These are phyloP conservation scores for Ulota crispa DNA, from an alignment of 225 moss, liverwort and hornwort species.

Conservation along the genomic window DNA sequence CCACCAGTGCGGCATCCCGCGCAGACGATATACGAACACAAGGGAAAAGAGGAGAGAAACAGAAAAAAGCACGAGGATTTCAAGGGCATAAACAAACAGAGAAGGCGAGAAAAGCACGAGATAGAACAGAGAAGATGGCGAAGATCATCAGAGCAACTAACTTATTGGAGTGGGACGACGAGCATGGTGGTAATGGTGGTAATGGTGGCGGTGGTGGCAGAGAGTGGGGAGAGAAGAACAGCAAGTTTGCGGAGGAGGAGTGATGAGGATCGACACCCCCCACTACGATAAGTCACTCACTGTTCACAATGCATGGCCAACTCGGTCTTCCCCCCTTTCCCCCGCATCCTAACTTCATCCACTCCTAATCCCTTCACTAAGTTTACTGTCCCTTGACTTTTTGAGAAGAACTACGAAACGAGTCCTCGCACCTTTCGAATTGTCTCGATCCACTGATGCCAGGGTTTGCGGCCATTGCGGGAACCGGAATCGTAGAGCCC, in stretches of 20 bases:
- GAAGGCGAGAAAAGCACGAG: neutral
- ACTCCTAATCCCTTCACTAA: neutral
- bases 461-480: slow-evolving; percentile 1
- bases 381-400: neutral
- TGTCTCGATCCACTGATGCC: neutral
- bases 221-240: neutral
- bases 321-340: neutral
- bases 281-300: slow-evolving; percentile 15
- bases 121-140: neutral
- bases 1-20: slow-evolving; percentile 73
- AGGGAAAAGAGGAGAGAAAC: neutral
- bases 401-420: neutral
- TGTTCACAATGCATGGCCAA: slow-evolving; percentile 19
- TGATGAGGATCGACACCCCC: slow-evolving; percentile 23
- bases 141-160: neutral
- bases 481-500: neutral
- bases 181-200: neutral
- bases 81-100: neutral
- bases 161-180: neutral
- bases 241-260: slow-evolving; percentile 33
- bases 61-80: neutral
- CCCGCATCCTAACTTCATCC: neutral
- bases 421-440: neutral
- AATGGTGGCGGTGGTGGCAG: neutral
- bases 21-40: neutral